phyloP scores from a whole-genome alignment of 2,329 filamentous ascomycete genomes.

The Davidsoniella neocaledoniae region DNA sequence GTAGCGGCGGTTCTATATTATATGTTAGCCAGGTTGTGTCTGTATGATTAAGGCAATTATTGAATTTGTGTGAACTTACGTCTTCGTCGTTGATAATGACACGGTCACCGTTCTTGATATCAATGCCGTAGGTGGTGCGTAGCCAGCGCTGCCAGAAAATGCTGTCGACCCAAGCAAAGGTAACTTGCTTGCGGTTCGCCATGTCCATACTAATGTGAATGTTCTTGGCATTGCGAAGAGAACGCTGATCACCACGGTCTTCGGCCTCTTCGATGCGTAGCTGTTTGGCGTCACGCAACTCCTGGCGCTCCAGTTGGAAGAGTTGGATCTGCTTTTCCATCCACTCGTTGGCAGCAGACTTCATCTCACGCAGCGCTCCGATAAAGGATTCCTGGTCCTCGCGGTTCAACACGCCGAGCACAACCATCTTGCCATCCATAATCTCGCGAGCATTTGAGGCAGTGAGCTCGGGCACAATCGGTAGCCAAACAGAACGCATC shows the following conservation, averaged over 20 bases:
- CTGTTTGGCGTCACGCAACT: slow-evolving; percentile 86
- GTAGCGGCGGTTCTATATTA: slow-evolving; percentile 63
- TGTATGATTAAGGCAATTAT: too few species aligned
- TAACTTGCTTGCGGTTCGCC: slow-evolving; percentile 71
- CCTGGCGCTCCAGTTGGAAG: slow-evolving; percentile 85
- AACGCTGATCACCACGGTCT: slow-evolving; percentile 79
- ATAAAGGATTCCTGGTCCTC: slow-evolving; percentile 65
- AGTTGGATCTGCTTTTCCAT: slow-evolving; percentile 89
- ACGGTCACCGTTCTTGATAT: slow-evolving; percentile 72
- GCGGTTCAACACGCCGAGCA: slow-evolving; percentile 72
- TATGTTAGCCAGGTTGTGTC: slow-evolving; percentile 19
- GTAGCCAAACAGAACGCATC: slow-evolving; percentile 95
- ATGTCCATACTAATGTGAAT: slow-evolving; percentile 85
- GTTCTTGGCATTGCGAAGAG: slow-evolving; percentile 70
- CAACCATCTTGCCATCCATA: slow-evolving; percentile 90
- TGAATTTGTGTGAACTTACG: slow-evolving; percentile 38
- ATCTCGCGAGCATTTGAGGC: slow-evolving; percentile 84
- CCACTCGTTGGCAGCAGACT: slow-evolving; percentile 91
- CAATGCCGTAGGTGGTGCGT: slow-evolving; percentile 82
- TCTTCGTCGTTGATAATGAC: slow-evolving; percentile 97
- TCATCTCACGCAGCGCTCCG: slow-evolving; percentile 70
- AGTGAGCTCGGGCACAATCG: slow-evolving; percentile 85
- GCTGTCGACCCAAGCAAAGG: slow-evolving; percentile 94
- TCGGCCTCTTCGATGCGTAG: slow-evolving; percentile 91
- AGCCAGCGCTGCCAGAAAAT: slow-evolving; percentile 98